phyloP scores from a whole-genome alignment of 805 yeast genomes.

The Candida nonsorbophila region DNA sequence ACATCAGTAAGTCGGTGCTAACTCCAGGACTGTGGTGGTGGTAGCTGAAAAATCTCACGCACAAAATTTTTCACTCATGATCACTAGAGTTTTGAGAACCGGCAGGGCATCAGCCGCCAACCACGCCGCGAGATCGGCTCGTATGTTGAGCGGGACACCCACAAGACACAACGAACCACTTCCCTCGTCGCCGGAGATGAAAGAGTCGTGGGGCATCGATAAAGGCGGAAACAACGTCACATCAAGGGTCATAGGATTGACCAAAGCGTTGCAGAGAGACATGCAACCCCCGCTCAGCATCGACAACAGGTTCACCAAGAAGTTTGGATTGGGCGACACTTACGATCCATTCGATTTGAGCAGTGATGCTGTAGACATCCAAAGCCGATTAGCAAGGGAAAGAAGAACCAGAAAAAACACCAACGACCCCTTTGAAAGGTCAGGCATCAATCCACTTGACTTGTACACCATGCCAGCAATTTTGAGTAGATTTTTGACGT shows the following conservation, averaged over 20 bases:
- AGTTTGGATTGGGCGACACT: conserved; percentile 45
- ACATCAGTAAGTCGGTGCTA: too few relatives aligned
- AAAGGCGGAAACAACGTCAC: conserved; percentile 15
- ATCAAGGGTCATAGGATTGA: conserved; percentile 27
- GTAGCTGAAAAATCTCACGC: too few relatives aligned
- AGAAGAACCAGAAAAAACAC: conserved; percentile 12
- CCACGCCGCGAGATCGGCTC: too few relatives aligned
- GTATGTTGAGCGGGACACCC: too few relatives aligned
- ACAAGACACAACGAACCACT: conserved; percentile 3
- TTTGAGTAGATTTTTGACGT: conserved; percentile 58
- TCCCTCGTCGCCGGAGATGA: conserved; percentile 28
- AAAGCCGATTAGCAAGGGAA: conserved; percentile 28
- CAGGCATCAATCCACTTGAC: conserved; percentile 62
- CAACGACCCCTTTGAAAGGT: conserved; percentile 38
- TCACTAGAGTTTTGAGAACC: too few relatives aligned
- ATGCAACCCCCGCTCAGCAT: conserved; percentile 30
- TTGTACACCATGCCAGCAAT: conserved; percentile 69
- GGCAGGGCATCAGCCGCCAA: too few relatives aligned
- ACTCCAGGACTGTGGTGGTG: too few relatives aligned
- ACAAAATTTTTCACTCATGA: too few relatives aligned
- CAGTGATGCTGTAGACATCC: conserved; percentile 50
- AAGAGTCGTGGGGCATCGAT: conserved; percentile 21
- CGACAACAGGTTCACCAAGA: conserved; percentile 31
- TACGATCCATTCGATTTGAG: conserved; percentile 85
- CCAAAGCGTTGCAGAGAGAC: conserved; percentile 24